Percentiles rank a stretch among this genome's conserved stretches.
phyloP scores from a whole-genome alignment of 495 filamentous ascomycete genomes.

The Corynascus novoguineensis region DNA sequence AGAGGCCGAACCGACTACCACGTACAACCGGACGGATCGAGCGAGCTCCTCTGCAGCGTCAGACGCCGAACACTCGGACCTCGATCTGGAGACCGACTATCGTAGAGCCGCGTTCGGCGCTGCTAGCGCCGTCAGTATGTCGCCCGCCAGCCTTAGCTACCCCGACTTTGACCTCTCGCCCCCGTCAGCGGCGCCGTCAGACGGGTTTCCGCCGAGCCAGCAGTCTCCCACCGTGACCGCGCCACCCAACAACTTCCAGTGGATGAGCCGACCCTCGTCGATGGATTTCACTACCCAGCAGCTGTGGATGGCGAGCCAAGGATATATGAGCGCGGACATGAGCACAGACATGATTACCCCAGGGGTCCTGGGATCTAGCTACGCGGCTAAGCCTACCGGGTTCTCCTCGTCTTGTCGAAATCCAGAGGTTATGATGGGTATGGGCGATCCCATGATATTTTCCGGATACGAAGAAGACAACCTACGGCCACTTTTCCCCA shows the following conservation, averaged over 20 bases:
- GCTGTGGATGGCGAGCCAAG: constrained; percentile 41
- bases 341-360: background rate
- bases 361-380: constrained; percentile 21
- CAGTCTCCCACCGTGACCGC: background rate
- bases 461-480: background rate
- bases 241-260: background rate
- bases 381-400: constrained; percentile 45
- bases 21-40: constrained; percentile 41
- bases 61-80: constrained; percentile 48
- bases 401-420: constrained; percentile 31
- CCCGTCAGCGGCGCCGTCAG: constrained; percentile 23
- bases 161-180: constrained; percentile 35
- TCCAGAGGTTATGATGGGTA: constrained; percentile 46
- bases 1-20: constrained; percentile 33
- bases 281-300: constrained; percentile 3
- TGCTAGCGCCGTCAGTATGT: constrained; percentile 38
- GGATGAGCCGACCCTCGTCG: constrained; percentile 22
- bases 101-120: constrained; percentile 35
- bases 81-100: constrained; percentile 50
- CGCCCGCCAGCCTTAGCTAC: constrained; percentile 43
- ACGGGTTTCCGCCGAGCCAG: constrained; percentile 3
- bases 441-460: constrained; percentile 45
- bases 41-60: constrained; percentile 40
- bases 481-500: background rate
- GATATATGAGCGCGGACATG: constrained; percentile 31